Conservation (phyloP, 306 rosid species). For the Crotalaria pallida region DNA sequence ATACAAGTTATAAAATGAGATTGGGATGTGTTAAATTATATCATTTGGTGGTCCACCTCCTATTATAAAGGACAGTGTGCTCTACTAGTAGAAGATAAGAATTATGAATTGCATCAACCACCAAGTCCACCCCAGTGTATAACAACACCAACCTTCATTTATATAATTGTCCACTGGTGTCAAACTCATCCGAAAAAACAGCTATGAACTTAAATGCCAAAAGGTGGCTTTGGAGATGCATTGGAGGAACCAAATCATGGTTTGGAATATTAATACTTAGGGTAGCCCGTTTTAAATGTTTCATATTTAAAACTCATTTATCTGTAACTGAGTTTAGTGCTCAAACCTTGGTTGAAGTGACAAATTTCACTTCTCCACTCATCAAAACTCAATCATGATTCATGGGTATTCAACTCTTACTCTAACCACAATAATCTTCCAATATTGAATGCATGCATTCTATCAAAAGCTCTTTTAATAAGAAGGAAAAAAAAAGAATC, state of each 20-base stretch:
- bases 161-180: not conserved
- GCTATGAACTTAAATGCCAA: conserved; percentile 9
- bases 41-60: conserved; percentile 12
- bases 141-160: conserved; percentile 6
- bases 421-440: too few relatives aligned
- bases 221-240: too few relatives aligned
- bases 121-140: conserved; percentile 11
- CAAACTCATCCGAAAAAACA: not conserved
- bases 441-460: too few relatives aligned
- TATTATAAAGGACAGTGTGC: not conserved
- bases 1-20: not conserved
- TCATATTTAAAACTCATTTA: too few relatives aligned
- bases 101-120: conserved; percentile 33
- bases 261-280: too few relatives aligned
- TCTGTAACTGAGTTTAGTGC: too few relatives aligned
- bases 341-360: too few relatives aligned
- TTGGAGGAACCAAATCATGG: not conserved
- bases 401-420: too few relatives aligned
- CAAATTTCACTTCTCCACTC: too few relatives aligned
- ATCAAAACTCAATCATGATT: too few relatives aligned
- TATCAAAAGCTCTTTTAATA: too few relatives aligned
- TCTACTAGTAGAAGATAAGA: not conserved
- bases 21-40: not conserved
- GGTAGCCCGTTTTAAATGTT: not conserved
- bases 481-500: too few relatives aligned